Conservation (phyloP, 805 yeast genomes). For the Saccharomycopsis oosterbeekiorum region DNA sequence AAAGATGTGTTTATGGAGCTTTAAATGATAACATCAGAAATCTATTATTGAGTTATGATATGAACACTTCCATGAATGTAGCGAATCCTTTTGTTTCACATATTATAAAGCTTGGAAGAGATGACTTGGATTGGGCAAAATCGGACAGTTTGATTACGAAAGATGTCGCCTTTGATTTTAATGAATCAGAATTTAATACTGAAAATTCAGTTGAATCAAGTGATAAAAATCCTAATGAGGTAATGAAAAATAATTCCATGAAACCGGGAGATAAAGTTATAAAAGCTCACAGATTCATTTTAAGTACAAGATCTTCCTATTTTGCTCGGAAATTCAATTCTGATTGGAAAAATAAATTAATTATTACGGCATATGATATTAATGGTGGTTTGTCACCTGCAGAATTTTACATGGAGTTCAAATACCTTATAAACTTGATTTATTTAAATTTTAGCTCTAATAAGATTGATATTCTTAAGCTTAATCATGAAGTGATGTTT, state of each 20-base stretch:
- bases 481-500: conserved; percentile 24
- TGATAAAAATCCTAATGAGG: not conserved
- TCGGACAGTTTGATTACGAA: conserved; percentile 20
- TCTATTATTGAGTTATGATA: conserved; percentile 48
- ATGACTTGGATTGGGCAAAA: conserved; percentile 10
- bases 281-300: conserved; percentile 31
- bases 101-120: conserved; percentile 37
- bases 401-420: conserved; percentile 29
- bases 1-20: conserved; percentile 70
- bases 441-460: conserved; percentile 21
- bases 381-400: conserved; percentile 18
- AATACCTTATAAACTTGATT: conserved; percentile 21
- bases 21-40: conserved; percentile 55
- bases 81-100: conserved; percentile 68
- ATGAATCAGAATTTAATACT: conserved; percentile 3
- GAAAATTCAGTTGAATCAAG: conserved; percentile 10
- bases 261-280: not conserved
- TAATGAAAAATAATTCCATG: not conserved
- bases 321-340: conserved; percentile 23
- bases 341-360: conserved; percentile 22
- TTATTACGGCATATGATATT: conserved; percentile 19
- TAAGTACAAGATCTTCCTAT: conserved; percentile 29
- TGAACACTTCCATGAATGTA: conserved; percentile 57
- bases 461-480: not conserved
- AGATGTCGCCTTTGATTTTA: conserved; percentile 23